These are phyloP conservation scores for Rheum nobile DNA, from an alignment of 148 eudicot species.

Conservation along the genomic window DNA sequence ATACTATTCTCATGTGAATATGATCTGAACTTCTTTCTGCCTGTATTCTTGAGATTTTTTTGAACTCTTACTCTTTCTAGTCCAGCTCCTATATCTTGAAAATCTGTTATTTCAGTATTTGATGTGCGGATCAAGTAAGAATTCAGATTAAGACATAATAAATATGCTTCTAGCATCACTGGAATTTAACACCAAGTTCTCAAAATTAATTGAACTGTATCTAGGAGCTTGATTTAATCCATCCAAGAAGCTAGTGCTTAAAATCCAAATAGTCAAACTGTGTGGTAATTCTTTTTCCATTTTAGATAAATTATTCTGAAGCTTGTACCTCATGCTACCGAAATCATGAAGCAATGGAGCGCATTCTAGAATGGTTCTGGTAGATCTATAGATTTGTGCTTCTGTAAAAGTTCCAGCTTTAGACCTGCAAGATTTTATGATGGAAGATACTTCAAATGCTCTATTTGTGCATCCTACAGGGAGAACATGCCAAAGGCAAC, in stretches of 20 bases:
- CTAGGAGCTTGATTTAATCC: neutral
- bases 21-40: neutral
- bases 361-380: neutral
- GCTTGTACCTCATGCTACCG: neutral
- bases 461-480: slow-evolving; percentile 24
- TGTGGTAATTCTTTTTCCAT: neutral
- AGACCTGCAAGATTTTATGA: neutral
- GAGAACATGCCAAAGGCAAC: slow-evolving; percentile 19
- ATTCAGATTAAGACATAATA: neutral
- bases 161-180: neutral
- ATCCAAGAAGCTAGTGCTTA: neutral
- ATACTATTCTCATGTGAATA: neutral
- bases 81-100: neutral
- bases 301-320: neutral
- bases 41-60: neutral
- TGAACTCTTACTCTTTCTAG: neutral
- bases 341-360: neutral
- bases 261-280: neutral
- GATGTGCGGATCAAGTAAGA: neutral
- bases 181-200: neutral
- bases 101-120: neutral
- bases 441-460: neutral
- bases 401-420: neutral
- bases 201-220: neutral
- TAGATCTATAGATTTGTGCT: neutral